phyloP scores from a whole-genome alignment of 441 rosid genomes.

The Mallotus japonicus region DNA sequence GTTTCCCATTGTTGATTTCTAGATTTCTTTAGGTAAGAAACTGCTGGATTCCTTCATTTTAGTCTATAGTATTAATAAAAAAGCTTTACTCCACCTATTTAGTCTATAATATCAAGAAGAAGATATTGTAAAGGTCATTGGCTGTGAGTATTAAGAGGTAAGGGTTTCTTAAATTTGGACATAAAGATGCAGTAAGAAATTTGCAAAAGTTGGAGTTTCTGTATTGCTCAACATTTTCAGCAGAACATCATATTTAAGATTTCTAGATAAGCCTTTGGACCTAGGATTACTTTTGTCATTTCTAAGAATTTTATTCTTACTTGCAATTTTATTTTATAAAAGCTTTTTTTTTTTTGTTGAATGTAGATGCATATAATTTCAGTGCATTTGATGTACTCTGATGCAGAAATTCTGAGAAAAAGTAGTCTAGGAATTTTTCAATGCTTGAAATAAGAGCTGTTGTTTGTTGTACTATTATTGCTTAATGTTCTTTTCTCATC shows the following conservation, averaged over 20 bases:
- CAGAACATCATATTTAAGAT: too few relatives aligned
- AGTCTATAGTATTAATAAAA: not conserved
- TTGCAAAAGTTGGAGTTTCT: not conserved
- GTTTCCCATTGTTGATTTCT: conserved; percentile 9
- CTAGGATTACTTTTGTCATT: not conserved
- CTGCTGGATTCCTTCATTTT: not conserved
- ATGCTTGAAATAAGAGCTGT: not conserved
- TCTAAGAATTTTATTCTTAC: too few relatives aligned
- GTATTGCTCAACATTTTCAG: not conserved
- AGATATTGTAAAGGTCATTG: not conserved
- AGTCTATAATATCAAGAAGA: not conserved
- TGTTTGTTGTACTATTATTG: not conserved
- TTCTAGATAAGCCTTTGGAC: not conserved
- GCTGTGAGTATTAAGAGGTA: not conserved
- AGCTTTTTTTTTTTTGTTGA: not conserved
- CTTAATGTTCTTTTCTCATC: conserved; percentile 12
- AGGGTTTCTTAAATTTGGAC: not conserved
- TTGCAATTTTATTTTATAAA: too few relatives aligned
- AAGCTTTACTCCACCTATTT: not conserved
- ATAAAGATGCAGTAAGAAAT: not conserved
- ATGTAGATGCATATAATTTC: not conserved
- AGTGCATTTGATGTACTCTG: not conserved
- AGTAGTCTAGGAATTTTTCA: not conserved
- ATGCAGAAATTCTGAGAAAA: not conserved
- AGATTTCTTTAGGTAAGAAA: not conserved